Evolutionary conservation across 805 yeast genomes (phyloP), one percentile per base, ranked within the genome.

Genomic region (Cyberlindnera galapagoensis): DNA sequence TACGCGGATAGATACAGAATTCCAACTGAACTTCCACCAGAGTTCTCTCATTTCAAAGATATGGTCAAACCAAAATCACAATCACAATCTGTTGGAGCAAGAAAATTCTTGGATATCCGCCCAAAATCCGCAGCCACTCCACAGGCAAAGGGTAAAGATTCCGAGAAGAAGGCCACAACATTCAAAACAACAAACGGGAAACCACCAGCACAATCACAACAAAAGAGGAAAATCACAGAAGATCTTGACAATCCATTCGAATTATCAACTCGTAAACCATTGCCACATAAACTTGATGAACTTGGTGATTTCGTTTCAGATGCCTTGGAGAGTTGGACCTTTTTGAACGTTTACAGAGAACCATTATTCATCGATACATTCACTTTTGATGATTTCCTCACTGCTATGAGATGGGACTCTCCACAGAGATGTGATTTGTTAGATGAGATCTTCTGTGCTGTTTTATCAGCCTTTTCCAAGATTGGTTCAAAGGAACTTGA

Each of bases 351-450:
- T 31, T 85, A 77, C 53, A 73, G 76, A 43, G 67, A 67, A 21
- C 74, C 85, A 1, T 59, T 85, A 20, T 51, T 68, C 5, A 57
- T 86, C n/a, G 86, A 80, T 46, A 70, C 80, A 0, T 78, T 83
- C 46, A 78, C 90, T 0, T 83, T 81, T 59, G 95, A 85, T 57
- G 94, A 80, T 43, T 82, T 73, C 47, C 51, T 80, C 7, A 71
- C 73, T 34, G 77, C 56, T 1, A 34, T 51, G 41, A 44, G 34
- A n/a, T 51, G 56, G 56, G 74, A 9, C 52, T 62, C 23, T 62
- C 77, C 59, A 3, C 56, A 67, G 3, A 55, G 72, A 23, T 74
- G 82, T 44, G 63, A 59, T 9, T 51, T 80, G 21, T 49, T 83
- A 20, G 71, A 75, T 43, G 90, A 80, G 53, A 66, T 84, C 6